Percentiles rank a stretch among this genome's conserved stretches.
phyloP scores from a whole-genome alignment of 2,329 filamentous ascomycete genomes.

The Fusarium piperis region DNA sequence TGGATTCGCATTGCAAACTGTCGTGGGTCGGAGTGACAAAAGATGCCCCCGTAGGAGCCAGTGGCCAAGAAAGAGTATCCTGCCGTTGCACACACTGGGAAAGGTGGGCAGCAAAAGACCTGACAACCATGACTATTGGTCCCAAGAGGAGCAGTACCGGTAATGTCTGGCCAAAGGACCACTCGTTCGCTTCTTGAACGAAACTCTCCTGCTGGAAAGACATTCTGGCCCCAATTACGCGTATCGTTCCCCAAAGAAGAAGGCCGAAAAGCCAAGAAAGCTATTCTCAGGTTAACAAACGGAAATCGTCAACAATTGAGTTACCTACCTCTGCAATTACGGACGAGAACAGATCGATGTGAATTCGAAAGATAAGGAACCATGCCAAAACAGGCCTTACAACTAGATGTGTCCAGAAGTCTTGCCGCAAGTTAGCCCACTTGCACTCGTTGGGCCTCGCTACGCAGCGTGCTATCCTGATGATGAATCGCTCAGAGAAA shows the following conservation, averaged over 20 bases:
- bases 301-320: background rate
- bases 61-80: background rate
- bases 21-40: background rate
- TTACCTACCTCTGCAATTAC: background rate
- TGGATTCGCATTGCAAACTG: background rate
- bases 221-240: background rate
- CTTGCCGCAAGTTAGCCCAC: background rate
- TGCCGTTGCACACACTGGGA: background rate
- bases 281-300: background rate
- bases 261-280: background rate
- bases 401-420: background rate
- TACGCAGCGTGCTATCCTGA: background rate
- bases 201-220: background rate
- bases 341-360: background rate
- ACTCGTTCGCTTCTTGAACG: background rate
- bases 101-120: background rate
- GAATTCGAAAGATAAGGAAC: background rate
- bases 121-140: background rate
- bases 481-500: background rate
- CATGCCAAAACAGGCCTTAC: background rate
- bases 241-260: background rate
- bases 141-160: background rate
- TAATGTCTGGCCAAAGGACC: background rate
- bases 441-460: background rate
- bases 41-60: background rate